Evolutionary conservation across 495 filamentous ascomycete species (phyloP).

Genomic region (Xylaria sp.): DNA sequence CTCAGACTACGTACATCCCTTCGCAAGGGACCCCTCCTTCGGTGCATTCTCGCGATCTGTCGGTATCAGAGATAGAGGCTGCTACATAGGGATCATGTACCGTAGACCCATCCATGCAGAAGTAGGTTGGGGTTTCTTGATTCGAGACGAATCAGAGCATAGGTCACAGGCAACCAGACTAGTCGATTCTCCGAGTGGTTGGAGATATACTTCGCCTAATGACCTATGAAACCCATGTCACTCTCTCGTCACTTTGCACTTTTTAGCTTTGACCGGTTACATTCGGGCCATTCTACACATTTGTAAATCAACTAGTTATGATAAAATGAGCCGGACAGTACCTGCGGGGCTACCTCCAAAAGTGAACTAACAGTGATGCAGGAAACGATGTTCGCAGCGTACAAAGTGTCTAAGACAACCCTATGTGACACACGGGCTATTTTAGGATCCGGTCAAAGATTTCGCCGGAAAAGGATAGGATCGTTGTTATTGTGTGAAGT

Average conservation of each 20-base stretch:
- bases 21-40: constrained; percentile 7
- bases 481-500: background rate
- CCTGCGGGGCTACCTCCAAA: constrained; percentile 15
- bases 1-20: background rate
- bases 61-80: constrained; percentile 16
- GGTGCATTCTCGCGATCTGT: constrained; percentile 27
- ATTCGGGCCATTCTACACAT: background rate
- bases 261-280: background rate
- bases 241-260: background rate
- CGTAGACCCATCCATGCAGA: background rate
- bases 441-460: background rate
- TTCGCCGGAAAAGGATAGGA: background rate
- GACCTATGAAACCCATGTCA: background rate
- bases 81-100: background rate
- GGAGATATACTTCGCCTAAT: background rate
- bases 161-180: background rate
- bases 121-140: background rate
- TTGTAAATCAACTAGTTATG: background rate
- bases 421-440: background rate
- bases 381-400: background rate
- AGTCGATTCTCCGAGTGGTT: background rate
- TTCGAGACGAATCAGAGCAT: constrained; percentile 3
- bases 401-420: background rate
- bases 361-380: background rate
- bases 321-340: background rate